Conservation (phyloP, 768 basidiomycete genomes). For the Tremella fuciformis region DNA sequence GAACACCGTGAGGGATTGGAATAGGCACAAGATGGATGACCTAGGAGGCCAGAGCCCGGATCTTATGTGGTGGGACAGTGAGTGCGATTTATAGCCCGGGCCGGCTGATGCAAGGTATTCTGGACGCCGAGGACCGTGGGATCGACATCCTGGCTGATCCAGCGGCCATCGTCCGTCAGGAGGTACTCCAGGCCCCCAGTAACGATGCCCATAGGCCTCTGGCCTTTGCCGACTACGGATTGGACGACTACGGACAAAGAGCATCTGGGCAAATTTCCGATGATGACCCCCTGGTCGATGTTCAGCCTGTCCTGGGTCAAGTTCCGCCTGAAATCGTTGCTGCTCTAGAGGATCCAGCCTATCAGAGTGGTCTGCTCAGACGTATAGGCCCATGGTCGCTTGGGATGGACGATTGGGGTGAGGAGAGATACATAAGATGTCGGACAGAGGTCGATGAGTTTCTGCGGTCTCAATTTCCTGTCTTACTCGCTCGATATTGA, state of each 20-base stretch:
- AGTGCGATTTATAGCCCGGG: not conserved
- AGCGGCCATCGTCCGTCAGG: not conserved
- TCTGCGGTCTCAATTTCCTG: not conserved
- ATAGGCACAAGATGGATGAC: not conserved
- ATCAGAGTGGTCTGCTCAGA: not conserved
- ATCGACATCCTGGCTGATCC: not conserved
- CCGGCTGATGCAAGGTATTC: no score
- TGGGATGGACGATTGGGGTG: not conserved
- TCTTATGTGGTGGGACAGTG: not conserved
- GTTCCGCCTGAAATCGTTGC: not conserved
- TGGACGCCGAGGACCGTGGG: not conserved
- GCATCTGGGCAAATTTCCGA: not conserved
- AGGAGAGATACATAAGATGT: not conserved
- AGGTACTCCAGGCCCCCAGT: not conserved
- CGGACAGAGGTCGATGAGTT: not conserved
- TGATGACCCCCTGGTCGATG: not conserved
- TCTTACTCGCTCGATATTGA: no score
- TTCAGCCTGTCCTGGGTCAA: not conserved
- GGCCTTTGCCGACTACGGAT: not conserved
- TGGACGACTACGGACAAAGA: constrained; percentile 4
- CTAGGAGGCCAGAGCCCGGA: not conserved
- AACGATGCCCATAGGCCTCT: not conserved
- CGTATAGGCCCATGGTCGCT: not conserved
- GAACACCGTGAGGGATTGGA: not conserved
- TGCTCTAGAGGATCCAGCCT: not conserved